Evolutionary conservation across 2,329 filamentous ascomycete species (phyloP).

Genomic region (Trichoderma sp.): DNA sequence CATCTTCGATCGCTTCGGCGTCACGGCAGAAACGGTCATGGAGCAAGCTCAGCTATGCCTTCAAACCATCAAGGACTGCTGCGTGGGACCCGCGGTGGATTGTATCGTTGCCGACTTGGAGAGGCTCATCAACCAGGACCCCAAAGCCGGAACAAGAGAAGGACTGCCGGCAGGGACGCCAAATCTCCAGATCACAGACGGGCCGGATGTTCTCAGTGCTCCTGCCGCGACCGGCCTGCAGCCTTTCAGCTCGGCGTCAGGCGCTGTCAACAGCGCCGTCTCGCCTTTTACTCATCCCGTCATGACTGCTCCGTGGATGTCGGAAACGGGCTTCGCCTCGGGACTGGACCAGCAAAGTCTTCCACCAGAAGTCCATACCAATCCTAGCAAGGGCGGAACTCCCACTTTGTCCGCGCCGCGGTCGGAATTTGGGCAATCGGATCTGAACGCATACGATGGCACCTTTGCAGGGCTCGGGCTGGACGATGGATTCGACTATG

Average conservation of each 20-base stretch:
- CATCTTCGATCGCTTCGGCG: slow-evolving; percentile 45
- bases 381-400: neutral
- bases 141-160: slow-evolving; percentile 34
- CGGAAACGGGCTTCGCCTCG: slow-evolving; percentile 35
- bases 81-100: slow-evolving; percentile 53
- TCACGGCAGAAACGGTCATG: slow-evolving; percentile 50
- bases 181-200: slow-evolving; percentile 35
- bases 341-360: slow-evolving; percentile 14
- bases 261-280: slow-evolving; percentile 31
- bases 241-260: slow-evolving; percentile 7
- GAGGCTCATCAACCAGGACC: slow-evolving; percentile 52
- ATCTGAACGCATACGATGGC: slow-evolving; percentile 53
- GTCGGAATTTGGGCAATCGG: slow-evolving; percentile 32
- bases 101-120: slow-evolving; percentile 54
- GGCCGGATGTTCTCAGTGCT: slow-evolving; percentile 35
- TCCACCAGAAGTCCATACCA: neutral
- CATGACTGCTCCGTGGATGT: slow-evolving; percentile 38
- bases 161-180: slow-evolving; percentile 33
- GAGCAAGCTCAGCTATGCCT: slow-evolving; percentile 56
- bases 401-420: slow-evolving; percentile 29
- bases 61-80: slow-evolving; percentile 54
- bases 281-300: slow-evolving; percentile 40
- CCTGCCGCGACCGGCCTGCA: neutral
- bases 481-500: slow-evolving; percentile 47
- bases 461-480: slow-evolving; percentile 51